These are phyloP conservation scores for Thermomucor indicae-seudaticae DNA, from an alignment of 371 early-diverging fungal genomes.

Conservation along the genomic window DNA sequence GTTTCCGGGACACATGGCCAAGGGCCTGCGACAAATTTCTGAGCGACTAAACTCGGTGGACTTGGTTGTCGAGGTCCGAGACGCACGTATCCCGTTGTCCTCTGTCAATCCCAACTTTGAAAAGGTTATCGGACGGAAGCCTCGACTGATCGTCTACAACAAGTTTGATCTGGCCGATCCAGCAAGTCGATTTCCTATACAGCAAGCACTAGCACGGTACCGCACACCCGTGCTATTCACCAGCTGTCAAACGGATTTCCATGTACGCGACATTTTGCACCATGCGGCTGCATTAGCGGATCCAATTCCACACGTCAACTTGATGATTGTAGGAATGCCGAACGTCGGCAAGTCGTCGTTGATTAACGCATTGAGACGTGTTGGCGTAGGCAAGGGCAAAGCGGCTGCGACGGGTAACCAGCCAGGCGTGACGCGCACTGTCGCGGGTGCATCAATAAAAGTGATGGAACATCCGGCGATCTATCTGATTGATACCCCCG, in stretches of 20 bases:
- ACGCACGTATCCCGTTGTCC: constrained; percentile 90
- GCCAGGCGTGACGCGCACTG: constrained; percentile 87
- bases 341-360: constrained; percentile 95
- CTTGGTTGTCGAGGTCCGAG: constrained; percentile 89
- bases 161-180: constrained; percentile 87
- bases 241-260: constrained; percentile 55
- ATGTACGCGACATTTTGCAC: constrained; percentile 63
- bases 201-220: constrained; percentile 47
- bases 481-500: constrained; percentile 92
- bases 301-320: constrained; percentile 44
- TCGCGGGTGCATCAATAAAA: constrained; percentile 81
- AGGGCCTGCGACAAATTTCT: constrained; percentile 74
- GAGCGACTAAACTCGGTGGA: constrained; percentile 74
- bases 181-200: constrained; percentile 31
- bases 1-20: constrained; percentile 95
- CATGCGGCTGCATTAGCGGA: constrained; percentile 52
- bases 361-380: constrained; percentile 80
- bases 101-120: constrained; percentile 86
- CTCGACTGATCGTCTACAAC: constrained; percentile 87
- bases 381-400: constrained; percentile 72
- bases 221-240: constrained; percentile 67
- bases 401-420: constrained; percentile 82
- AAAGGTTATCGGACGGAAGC: constrained; percentile 56
- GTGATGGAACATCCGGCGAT: constrained; percentile 83
- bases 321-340: constrained; percentile 94